These are phyloP conservation scores for Globisporangium parvum DNA, from an alignment of 352 stramenopile species.

Conservation along the genomic window DNA sequence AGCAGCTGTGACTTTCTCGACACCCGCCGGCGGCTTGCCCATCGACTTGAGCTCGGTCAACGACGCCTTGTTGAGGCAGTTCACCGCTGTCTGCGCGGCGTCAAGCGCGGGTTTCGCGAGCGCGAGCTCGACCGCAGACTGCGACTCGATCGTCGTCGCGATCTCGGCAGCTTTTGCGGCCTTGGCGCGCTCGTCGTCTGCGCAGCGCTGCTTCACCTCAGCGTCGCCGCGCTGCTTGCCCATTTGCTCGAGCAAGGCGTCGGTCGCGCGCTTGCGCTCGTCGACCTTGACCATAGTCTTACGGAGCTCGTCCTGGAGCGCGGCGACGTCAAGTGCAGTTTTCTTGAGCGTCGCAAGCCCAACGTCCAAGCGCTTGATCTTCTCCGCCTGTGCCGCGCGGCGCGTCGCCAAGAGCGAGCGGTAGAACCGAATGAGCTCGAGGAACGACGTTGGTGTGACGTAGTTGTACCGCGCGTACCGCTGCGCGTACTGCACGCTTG, in stretches of 20 bases:
- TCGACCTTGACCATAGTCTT: constrained; percentile 89
- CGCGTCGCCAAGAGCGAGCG: constrained; percentile 66
- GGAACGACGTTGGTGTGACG: constrained; percentile 89
- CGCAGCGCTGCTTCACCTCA: constrained; percentile 79
- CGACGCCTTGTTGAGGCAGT: constrained; percentile 87
- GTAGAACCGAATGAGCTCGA: constrained; percentile 92
- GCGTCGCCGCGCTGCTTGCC: constrained; percentile 86
- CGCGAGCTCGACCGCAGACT: constrained; percentile 64
- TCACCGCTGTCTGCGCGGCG: constrained; percentile 80
- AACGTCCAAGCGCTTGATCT: constrained; percentile 81
- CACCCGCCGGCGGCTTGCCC: constrained; percentile 77
- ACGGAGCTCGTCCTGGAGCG: constrained; percentile 80
- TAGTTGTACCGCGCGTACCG: constrained; percentile 86
- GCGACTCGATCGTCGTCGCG: constrained; percentile 56
- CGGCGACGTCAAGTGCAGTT: constrained; percentile 69
- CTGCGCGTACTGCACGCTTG: constrained; percentile 71
- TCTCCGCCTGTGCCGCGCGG: constrained; percentile 39
- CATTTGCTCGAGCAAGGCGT: constrained; percentile 86
- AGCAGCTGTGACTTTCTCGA: constrained; percentile 87
- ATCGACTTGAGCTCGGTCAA: constrained; percentile 88
- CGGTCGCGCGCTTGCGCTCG: constrained; percentile 84
- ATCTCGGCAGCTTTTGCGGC: constrained; percentile 60
- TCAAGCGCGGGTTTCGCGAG: constrained; percentile 81
- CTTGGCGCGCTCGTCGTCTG: constrained; percentile 75
- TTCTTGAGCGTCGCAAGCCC: constrained; percentile 82